Conservation (phyloP, 2,329 filamentous ascomycete species). For the Aspergillus intermedius region DNA sequence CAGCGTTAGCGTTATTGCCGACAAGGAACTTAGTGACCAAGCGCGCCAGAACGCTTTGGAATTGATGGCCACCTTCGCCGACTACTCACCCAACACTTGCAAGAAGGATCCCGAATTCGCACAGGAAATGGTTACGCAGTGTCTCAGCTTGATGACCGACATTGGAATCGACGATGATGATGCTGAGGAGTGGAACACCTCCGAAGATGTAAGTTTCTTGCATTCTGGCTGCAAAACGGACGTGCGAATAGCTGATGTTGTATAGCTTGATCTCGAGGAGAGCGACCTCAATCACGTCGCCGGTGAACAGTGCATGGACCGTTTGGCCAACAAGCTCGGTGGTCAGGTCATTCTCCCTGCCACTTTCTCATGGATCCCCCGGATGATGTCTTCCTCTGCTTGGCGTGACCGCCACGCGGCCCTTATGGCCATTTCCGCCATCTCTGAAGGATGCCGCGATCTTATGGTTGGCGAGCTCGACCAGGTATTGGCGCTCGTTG, state of each 20-base stretch:
- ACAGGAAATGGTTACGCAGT: constrained; percentile 96
- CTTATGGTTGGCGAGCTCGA: constrained; percentile 92
- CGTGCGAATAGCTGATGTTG: constrained; percentile 14
- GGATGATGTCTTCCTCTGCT: constrained; percentile 92
- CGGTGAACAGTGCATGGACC: constrained; percentile 97
- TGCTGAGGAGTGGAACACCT: constrained; percentile 84
- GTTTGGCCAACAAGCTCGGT: constrained; percentile 92
- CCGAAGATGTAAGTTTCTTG: constrained; percentile 68
- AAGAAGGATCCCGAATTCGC: constrained; percentile 90
- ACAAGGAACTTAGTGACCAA: constrained; percentile 87
- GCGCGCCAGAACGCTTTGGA: constrained; percentile 92
- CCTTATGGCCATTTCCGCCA: constrained; percentile 97
- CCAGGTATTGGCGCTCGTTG: constrained; percentile 89
- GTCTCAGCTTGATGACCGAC: constrained; percentile 95
- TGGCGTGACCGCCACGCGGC: constrained; percentile 96
- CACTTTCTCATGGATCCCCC: constrained; percentile 92
- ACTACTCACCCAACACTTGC: constrained; percentile 90
- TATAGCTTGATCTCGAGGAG: constrained; percentile 82
- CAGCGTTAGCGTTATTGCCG: constrained; percentile 85
- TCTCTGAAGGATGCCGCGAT: constrained; percentile 93
- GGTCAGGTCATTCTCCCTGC: constrained; percentile 87
- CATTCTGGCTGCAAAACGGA: neutral
- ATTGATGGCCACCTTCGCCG: constrained; percentile 95
- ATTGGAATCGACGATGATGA: constrained; percentile 92
- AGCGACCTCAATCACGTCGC: constrained; percentile 96